Percentiles rank a stretch among this genome's conserved stretches.
These are phyloP conservation scores for Aegle marmelos DNA, from an alignment of 345 rosid species.

Conservation along the genomic window DNA sequence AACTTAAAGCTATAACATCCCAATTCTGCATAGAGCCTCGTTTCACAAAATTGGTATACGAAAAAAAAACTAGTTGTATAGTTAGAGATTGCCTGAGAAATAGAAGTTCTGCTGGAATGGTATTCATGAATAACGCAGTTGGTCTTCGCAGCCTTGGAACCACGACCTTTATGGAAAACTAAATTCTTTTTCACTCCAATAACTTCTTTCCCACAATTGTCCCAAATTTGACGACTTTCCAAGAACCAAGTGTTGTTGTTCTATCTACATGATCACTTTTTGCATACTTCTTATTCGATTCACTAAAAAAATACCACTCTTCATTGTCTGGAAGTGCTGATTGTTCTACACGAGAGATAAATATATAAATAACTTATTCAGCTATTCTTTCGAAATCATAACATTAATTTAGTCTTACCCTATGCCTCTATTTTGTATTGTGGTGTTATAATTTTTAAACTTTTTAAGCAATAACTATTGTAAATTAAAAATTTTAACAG, in stretches of 20 bases:
- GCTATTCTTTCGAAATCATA: not conserved
- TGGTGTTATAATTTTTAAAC: too few species aligned
- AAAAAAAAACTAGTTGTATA: not conserved
- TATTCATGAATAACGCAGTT: not conserved
- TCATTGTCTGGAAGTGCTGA: constrained; percentile 3
- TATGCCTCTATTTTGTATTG: too few species aligned
- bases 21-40: not conserved
- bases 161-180: constrained; percentile 25
- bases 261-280: constrained; percentile 25
- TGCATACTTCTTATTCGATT: not conserved
- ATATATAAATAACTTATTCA: not conserved
- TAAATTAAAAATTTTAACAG: too few species aligned
- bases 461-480: too few species aligned
- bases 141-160: not conserved
- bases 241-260: constrained; percentile 29
- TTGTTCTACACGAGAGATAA: not conserved
- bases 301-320: constrained; percentile 39
- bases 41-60: too few species aligned
- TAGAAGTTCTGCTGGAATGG: not conserved
- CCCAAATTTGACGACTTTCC: constrained; percentile 35
- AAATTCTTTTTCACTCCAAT: constrained; percentile 42
- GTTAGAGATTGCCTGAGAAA: not conserved
- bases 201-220: constrained; percentile 4
- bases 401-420: too few species aligned
- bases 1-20: not conserved